phyloP scores from a whole-genome alignment of 139 green algal species.

The Chlamydomonas asymmetrica region DNA sequence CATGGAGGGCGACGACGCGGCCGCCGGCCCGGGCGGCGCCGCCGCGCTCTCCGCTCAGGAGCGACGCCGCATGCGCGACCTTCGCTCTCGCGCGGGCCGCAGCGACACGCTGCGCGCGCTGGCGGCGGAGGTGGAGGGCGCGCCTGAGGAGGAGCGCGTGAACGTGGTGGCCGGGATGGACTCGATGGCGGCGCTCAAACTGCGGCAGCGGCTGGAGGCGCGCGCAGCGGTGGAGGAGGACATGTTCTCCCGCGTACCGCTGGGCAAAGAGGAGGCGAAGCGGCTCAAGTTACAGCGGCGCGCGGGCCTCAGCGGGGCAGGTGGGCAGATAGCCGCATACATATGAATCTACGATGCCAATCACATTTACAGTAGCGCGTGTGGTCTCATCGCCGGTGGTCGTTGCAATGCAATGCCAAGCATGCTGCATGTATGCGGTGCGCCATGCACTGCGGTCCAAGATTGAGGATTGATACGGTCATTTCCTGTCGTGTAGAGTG shows the following conservation, averaged over 20 bases:
- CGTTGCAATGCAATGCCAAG: too few species aligned
- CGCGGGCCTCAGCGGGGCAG: constrained; percentile 30
- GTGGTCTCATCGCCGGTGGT: too few species aligned
- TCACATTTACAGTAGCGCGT: too few species aligned
- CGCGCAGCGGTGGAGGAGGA: constrained; percentile 87
- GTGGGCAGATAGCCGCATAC: too few species aligned
- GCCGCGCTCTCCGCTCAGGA: constrained; percentile 11
- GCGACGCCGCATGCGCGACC: constrained; percentile 18
- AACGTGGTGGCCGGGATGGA: constrained; percentile 21
- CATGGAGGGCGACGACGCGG: constrained; percentile 76
- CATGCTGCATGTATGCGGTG: too few species aligned
- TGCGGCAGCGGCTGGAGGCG: constrained; percentile 69
- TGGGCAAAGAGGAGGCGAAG: constrained; percentile 82
- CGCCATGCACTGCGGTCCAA: too few species aligned
- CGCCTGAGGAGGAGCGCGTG: constrained; percentile 78
- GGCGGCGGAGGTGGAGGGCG: constrained; percentile 63
- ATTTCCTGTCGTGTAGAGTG: too few species aligned
- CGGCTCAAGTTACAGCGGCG: constrained; percentile 58
- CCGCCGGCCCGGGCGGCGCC: constrained; percentile 1
- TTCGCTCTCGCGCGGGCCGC: constrained; percentile 46
- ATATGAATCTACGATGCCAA: too few species aligned
- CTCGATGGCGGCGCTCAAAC: constrained; percentile 46
- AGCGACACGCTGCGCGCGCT: constrained; percentile 70
- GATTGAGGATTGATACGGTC: too few species aligned
- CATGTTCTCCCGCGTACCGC: constrained; percentile 83